Evolutionary conservation across 2,329 filamentous ascomycete genomes (phyloP), one percentile per base, ranked within the genome.

Genomic region (Fusarium mangiferae): DNA sequence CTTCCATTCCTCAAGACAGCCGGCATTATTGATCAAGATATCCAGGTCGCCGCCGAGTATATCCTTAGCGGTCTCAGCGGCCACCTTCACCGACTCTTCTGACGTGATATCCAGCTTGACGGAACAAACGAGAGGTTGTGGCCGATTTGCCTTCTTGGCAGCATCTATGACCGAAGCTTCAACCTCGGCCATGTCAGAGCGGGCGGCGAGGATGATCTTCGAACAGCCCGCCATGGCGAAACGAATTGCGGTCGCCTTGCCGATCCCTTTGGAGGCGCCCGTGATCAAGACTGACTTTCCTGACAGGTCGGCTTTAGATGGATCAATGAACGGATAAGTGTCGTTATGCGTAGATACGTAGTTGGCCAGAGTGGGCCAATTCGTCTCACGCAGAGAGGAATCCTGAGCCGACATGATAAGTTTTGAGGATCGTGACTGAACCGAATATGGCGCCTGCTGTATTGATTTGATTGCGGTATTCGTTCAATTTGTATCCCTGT

Each of bases 201-300:
- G 86, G 0, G 89, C 89, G 7, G 82, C 84, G 7, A 91, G 80
- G 14, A 86, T 85, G 62, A 92, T 88, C 33, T 80, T 78, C 0
- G 85, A 83, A 22, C 85, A 87, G 6, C 87, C 86, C 5, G 89
- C 88, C 68, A 81, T 82, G 14, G 89, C 89, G 74, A 86, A 91
- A 8, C 87, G 84, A 24, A 88, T 76, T 2, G 88, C 88, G 6
- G 85, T 87, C 12, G 85, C 83, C 6, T 82, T 82, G 6, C 90
- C 89, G 0, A 63, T 63, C 0, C 54, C 60, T 7, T 63, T 63
- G 1, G 60, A 63, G 20, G 60, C 54, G 1, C 60, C 60, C 0
- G 60, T 60, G 6, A 63, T 26, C 0, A 63, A 22, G 44, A 85
- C 79, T 1, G 80, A 77, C 42, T 83, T 83, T 5, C 81, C 81